Percentiles rank a stretch among this genome's conserved stretches.
These are phyloP conservation scores for Zasmidium citrigriseum DNA, from an alignment of 2,329 filamentous ascomycete species.

Conservation along the genomic window DNA sequence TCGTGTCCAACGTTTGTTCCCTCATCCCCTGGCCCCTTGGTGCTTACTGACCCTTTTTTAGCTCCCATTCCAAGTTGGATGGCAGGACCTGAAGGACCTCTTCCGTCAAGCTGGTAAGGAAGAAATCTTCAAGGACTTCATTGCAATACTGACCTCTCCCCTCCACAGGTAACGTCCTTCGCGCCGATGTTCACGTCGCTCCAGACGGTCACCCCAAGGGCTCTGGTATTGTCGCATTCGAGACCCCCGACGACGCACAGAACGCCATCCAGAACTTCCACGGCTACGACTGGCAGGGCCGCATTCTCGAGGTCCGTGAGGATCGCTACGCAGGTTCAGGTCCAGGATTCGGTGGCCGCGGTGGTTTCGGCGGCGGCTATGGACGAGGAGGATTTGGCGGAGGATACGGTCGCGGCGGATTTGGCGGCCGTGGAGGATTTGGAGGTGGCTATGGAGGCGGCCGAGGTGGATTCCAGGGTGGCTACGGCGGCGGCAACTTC, in stretches of 20 bases:
- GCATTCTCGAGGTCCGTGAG: constrained; percentile 89
- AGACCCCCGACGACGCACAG: constrained; percentile 89
- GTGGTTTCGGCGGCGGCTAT: constrained; percentile 57
- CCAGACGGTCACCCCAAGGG: constrained; percentile 93
- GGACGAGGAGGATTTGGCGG: constrained; percentile 58
- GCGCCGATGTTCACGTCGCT: constrained; percentile 90
- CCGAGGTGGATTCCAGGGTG: constrained; percentile 58
- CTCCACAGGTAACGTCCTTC: constrained; percentile 74
- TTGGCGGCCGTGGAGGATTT: constrained; percentile 52
- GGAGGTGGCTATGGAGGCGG: constrained; percentile 57
- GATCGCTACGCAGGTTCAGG: constrained; percentile 79
- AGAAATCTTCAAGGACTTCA: constrained; percentile 34
- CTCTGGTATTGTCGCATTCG: constrained; percentile 95
- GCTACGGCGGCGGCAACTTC: constrained; percentile 40
- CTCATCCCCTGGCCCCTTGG: neutral
- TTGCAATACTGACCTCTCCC: constrained; percentile 35
- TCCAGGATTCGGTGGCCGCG: constrained; percentile 40
- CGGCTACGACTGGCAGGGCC: constrained; percentile 97
- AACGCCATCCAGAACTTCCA: constrained; percentile 98
- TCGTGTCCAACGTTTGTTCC: constrained; percentile 91
- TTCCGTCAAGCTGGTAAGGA: constrained; percentile 98
- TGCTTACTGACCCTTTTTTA: constrained; percentile 46
- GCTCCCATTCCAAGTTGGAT: constrained; percentile 96
- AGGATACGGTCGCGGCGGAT: constrained; percentile 51
- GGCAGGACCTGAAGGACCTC: constrained; percentile 98